Base-by-base conservation (phyloP, 441 rosid species). In the Eruca vesicaria region DNA sequence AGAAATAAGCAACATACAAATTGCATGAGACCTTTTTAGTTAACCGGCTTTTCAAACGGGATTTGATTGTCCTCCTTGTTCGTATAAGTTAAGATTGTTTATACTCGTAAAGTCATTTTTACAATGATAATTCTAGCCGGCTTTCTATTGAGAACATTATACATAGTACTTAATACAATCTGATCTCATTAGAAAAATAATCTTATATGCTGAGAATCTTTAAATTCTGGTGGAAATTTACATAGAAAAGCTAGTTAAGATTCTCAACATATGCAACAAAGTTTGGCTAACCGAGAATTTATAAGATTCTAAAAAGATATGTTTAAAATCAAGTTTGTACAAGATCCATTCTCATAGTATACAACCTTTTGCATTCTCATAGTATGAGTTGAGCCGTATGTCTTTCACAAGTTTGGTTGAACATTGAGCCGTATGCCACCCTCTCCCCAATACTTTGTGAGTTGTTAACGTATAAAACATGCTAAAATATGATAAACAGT, bases 1-100 rank as follows among this genome's bases (percentile, higher is more conserved):
- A 59, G 52, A 77, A 77, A 59, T 77, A 71, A 66, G 77, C 77
- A 77, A 66, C 80, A 77, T 60, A 59, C 77, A 71, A 66, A 66
- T 66, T 66, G 80, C 73, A 77, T 71, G 80, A 66, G 63, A 66
- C 64, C 64, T 71, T 77, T 52, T 15, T 48, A 9, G 76, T 66
- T 71, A 56, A 63, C 75, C 14, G 14, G 57, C 52, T 76, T 76
- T 76, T 19, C 64, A 31, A n/a, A 69, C 41, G 38, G 48, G 57
- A 60, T 29, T 50, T 57, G 36, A 36, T 36, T 29, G 28, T 53
- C 61, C 7, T 74, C 53, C 20, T 74, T 74, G 36, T 58, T 57
- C 7, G 63, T 28, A 14, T n/a, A 14, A 26, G 16, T 57, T 19
- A 65, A 55, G 63, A 53, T 36, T 8, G 57, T 50, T 36, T 18